Evolutionary conservation across 352 stramenopile species (phyloP).

Genomic region (Blastocystis sp.): DNA sequence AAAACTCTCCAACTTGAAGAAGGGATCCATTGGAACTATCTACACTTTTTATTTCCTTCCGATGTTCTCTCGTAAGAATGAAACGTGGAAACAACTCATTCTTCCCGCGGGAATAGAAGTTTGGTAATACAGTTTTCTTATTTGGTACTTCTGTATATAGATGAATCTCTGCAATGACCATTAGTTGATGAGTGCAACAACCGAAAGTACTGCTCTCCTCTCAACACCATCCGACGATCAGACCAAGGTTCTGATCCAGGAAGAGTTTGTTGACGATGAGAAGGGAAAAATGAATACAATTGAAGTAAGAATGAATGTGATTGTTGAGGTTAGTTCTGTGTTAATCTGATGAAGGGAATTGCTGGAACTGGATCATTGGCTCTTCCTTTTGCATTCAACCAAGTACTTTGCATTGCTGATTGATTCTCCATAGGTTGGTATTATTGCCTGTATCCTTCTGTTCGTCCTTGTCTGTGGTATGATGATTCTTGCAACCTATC

Average conservation of each 20-base stretch:
- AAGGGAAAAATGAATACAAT: conserved; percentile 61
- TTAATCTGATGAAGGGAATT: conserved; percentile 63
- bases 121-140: no score
- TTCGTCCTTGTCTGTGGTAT: conserved; percentile 53
- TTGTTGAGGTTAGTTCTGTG: conserved; percentile 29
- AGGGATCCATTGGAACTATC: no score
- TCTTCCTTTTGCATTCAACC: conserved; percentile 54
- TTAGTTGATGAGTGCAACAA: conserved; percentile 29
- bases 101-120: no score
- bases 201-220: neutral
- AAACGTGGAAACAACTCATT: no score
- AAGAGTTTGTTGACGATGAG: conserved; percentile 47
- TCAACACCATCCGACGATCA: neutral
- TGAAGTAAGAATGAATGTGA: neutral
- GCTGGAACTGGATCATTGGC: conserved; percentile 56
- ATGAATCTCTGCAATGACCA: neutral
- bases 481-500: conserved; percentile 55
- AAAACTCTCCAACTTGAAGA: no score
- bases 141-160: no score
- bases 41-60: no score
- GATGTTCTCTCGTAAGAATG: no score
- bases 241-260: conserved; percentile 1
- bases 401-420: neutral
- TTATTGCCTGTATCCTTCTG: conserved; percentile 32
- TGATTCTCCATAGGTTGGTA: conserved; percentile 24